Evolutionary conservation across 2,329 filamentous ascomycete genomes (phyloP), one percentile per base, ranked within the genome.

Genomic region (Graphilbum fragrans): DNA sequence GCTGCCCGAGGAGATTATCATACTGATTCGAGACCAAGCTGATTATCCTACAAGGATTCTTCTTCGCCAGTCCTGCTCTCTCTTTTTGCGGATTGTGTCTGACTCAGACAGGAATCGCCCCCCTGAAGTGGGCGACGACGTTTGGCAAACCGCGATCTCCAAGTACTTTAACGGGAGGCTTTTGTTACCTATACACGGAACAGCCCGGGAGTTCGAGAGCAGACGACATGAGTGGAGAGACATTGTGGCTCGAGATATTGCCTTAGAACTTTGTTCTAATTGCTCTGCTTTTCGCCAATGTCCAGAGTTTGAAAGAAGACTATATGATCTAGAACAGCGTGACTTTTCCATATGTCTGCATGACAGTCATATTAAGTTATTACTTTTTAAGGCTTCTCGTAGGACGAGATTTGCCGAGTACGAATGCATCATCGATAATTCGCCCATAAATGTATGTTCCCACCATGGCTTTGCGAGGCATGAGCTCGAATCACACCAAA

Each of bases 51-150:
- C 37, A 20, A 17, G 37, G 20, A 39, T 39, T 5, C 27, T 34
- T 39, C 18, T 32, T 17, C 37, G 37, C 37, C 37, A 39, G 37
- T 39, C 37, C 19, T 39, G 37, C 37, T 39, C 37, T 21, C 27
- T 32, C 37, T 39, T 39, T 39, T 29, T 39, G 27, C 37, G 37
- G 14, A 21, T 39, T 22, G 37, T 39, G 37, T 31, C 29, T 11
- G 16, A 39, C 16, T 20, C 34, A 27, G 37, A 33, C 16, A 20
- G 19, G 27, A 10, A 20, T 12, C 18, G 29, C 27, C 37, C 37
- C n/a, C 29, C 37, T n/a, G 27, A 33, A 33, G 27, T 39, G 25
- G 5, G 23, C 29, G 27, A 39, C 29, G 11, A 5, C 27, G 20
- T 34, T 22, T 39, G 37, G 37, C 27, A 4, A 19, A 5, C 17